Percentiles rank a stretch among this genome's conserved stretches.
These are phyloP conservation scores for Orbilia quercus DNA, from an alignment of 2,329 filamentous ascomycete genomes.

Conservation along the genomic window DNA sequence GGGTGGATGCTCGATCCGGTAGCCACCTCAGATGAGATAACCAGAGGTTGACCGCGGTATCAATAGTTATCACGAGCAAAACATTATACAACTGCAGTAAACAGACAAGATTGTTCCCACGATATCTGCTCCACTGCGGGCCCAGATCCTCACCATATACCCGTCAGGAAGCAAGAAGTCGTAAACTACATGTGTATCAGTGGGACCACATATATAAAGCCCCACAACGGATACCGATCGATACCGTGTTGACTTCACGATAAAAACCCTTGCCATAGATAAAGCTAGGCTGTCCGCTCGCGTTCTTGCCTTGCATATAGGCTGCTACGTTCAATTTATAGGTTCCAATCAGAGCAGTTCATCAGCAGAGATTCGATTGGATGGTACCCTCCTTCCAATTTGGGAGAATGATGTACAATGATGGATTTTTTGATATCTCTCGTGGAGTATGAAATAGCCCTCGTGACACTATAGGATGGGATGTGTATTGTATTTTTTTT, in stretches of 20 bases:
- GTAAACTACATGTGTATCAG: not conserved
- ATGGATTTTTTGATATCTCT: not conserved
- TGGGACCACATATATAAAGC: not conserved
- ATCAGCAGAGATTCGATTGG: not conserved
- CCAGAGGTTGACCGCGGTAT: no score
- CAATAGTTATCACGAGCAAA: no score
- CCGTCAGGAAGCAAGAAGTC: not conserved
- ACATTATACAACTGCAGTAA: no score
- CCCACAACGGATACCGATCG: not conserved
- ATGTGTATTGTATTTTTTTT: not conserved
- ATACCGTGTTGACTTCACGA: not conserved
- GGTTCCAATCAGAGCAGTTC: not conserved
- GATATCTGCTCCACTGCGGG: no score
- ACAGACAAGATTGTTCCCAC: no score
- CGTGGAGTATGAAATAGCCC: not conserved
- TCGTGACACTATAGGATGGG: not conserved
- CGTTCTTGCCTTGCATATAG: not conserved
- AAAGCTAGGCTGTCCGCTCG: not conserved
- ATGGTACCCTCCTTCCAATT: conserved; percentile 8
- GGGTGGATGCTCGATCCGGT: no score
- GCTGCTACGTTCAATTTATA: not conserved
- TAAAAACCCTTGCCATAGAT: not conserved
- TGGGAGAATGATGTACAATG: not conserved
- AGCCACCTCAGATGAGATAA: no score
- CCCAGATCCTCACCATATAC: not conserved